Evolutionary conservation across 148 eudicot species (phyloP).

Genomic region (Tetragonia tetragonoides): DNA sequence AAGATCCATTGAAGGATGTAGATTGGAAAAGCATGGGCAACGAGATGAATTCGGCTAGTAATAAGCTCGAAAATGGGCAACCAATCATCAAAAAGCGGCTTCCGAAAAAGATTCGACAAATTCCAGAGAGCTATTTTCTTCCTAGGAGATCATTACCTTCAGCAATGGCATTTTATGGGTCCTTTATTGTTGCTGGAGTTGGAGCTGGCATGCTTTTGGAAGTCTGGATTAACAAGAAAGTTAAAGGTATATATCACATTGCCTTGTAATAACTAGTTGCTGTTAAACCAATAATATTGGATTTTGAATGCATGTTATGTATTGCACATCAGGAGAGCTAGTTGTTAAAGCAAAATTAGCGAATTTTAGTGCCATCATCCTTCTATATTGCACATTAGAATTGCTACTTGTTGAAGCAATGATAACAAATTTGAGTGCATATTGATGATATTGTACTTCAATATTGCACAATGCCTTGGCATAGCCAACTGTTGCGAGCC

Average conservation of each 20-base stretch:
- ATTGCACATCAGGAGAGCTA: no score
- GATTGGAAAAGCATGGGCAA: conserved; percentile 56
- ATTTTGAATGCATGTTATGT: no score
- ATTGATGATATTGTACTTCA: no score
- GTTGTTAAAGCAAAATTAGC: no score
- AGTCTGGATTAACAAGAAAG: conserved; percentile 71
- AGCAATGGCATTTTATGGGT: conserved; percentile 56
- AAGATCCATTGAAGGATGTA: conserved; percentile 46
- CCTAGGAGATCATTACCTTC: conserved; percentile 56
- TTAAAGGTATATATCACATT: conserved; percentile 43
- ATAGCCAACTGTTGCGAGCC: background rate
- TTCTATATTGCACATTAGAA: no score
- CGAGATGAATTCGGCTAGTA: conserved; percentile 13
- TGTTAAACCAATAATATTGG: no score
- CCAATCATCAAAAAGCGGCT: conserved; percentile 47
- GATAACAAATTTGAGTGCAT: background rate
- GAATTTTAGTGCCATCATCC: no score
- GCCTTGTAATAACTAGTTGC: background rate
- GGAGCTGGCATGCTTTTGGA: conserved; percentile 74
- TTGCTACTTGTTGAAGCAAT: background rate
- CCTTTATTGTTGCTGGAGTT: conserved; percentile 61
- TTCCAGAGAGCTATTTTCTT: conserved; percentile 69
- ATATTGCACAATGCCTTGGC: no score
- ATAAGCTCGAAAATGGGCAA: conserved; percentile 32
- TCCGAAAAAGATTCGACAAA: conserved; percentile 48